Evolutionary conservation across 371 early-diverging fungal genomes (phyloP).

Genomic region (Mucor mucedo): DNA sequence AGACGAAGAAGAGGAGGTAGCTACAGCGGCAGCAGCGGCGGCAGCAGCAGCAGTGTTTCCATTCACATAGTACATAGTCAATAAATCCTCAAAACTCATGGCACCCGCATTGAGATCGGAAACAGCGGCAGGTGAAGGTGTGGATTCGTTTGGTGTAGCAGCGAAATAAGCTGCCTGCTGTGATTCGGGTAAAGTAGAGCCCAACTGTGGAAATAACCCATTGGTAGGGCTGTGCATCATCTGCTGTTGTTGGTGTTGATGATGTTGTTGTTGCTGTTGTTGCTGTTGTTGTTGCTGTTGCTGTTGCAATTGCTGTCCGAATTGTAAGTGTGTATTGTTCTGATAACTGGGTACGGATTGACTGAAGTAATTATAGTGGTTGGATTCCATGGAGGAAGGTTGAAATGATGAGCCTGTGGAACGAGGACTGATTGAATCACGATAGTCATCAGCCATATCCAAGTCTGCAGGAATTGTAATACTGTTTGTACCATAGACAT

Average conservation of each 20-base stretch:
- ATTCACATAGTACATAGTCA: conserved; percentile 36
- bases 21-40: conserved; percentile 22
- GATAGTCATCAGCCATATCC: conserved; percentile 36
- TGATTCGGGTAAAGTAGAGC: conserved; percentile 20
- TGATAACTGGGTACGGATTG: conserved; percentile 33
- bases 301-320: conserved; percentile 1
- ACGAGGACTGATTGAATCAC: conserved; percentile 22
- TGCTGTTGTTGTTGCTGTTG: no score
- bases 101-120: conserved; percentile 24
- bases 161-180: conserved; percentile 26
- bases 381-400: conserved; percentile 29
- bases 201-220: conserved; percentile 34
- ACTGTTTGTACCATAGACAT: conserved; percentile 35
- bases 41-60: conserved; percentile 16
- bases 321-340: conserved; percentile 1
- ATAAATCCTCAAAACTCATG: conserved; percentile 44
- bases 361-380: conserved; percentile 32
- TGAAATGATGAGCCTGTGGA: conserved; percentile 29
- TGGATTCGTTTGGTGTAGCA: conserved; percentile 24
- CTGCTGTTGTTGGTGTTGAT: not conserved
- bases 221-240: conserved; percentile 6
- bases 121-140: conserved; percentile 25
- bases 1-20: not conserved
- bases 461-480: conserved; percentile 46
- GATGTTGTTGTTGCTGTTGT: no score